Evolutionary conservation across 805 yeast species (phyloP), one percentile per base, ranked within the genome.

Genomic region (Torulaspora franciscae): DNA sequence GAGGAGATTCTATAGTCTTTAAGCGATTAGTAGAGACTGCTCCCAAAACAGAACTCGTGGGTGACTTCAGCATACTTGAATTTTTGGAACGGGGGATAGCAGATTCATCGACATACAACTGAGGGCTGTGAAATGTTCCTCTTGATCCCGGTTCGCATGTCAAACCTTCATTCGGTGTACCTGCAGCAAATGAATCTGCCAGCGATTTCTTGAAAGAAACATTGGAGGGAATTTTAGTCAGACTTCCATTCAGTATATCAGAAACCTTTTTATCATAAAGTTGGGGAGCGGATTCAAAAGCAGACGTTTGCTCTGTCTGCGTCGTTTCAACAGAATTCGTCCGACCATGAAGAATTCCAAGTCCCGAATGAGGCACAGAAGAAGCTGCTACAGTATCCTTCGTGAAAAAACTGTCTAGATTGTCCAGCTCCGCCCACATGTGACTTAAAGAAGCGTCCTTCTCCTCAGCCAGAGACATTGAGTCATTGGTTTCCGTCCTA

Each of bases 341-440:
- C 13, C 73, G 59, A 46, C 57, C 63, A 48, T 70, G 76, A 15
- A 59, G 55, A 39, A 61, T 56, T 10, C 45, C 37, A 10, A 49
- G 40, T 15, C 55, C 63, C 5, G 49, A 22, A 23, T 43, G 53
- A 2, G 54, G 49, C 5, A 35, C 47, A 3, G 36, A 40, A 6
- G 50, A 43, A 9, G 47, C 50, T 8, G 53, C 42, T 30, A 32
- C 45, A 42, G 39, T 42, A 32, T 79, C 84, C 46, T 81, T 84
- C 0, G 95, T 85, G 65, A 89, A 89, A 59, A 89, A 89, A 7
- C 91, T 83, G 58, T 89, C 96, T 54, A 89, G 72, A 54, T 87
- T 89, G 57, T 89, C 96, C 51, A 89, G 70, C 9, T 93, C 93
- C 1, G 95, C 95, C 82, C 95, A 84, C 85, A 89, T 87, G 58